Percentiles rank a stretch among this genome's conserved stretches.
phyloP scores from a whole-genome alignment of 352 stramenopile species.

The Phytopythium kandeliae region DNA sequence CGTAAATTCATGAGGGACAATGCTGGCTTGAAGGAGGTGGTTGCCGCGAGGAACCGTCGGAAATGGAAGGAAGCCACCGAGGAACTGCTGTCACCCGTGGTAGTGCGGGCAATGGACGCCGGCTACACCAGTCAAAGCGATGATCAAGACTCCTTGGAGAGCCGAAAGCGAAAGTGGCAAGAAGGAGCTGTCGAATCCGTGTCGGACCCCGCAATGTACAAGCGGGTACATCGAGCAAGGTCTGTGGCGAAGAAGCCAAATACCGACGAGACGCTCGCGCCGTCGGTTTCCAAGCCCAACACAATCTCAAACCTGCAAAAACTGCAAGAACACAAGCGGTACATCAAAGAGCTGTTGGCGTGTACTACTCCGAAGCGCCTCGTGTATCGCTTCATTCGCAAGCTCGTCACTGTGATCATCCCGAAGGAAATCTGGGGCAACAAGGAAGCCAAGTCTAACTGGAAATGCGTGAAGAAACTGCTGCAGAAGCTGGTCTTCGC shows the following conservation, averaged over 20 bases:
- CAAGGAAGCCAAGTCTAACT: slow-evolving; percentile 31
- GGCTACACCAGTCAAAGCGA: slow-evolving; percentile 59
- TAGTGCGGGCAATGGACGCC: slow-evolving; percentile 30
- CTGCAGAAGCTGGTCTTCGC: slow-evolving; percentile 40
- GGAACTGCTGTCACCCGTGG: slow-evolving; percentile 16
- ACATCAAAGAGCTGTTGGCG: slow-evolving; percentile 35
- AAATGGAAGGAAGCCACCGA: background rate
- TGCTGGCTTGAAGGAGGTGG: slow-evolving; percentile 18
- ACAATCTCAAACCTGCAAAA: slow-evolving; percentile 14
- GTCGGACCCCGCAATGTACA: slow-evolving; percentile 22
- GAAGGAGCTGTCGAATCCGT: slow-evolving; percentile 43
- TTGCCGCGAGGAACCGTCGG: slow-evolving; percentile 10
- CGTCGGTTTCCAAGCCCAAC: background rate
- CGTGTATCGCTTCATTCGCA: slow-evolving; percentile 44
- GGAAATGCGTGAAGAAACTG: slow-evolving; percentile 41
- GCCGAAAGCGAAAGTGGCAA: slow-evolving; percentile 41
- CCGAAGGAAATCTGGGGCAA: slow-evolving; percentile 56
- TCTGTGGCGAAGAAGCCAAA: slow-evolving; percentile 12
- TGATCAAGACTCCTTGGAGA: slow-evolving; percentile 9
- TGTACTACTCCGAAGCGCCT: slow-evolving; percentile 38
- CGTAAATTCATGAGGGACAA: slow-evolving; percentile 42
- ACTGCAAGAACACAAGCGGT: slow-evolving; percentile 43
- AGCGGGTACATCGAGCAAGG: background rate
- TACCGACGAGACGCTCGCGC: background rate
- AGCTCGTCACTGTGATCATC: slow-evolving; percentile 40